Conservation (phyloP, 2,329 filamentous ascomycete genomes). For the Aspergillus oerlinghausenensis region DNA sequence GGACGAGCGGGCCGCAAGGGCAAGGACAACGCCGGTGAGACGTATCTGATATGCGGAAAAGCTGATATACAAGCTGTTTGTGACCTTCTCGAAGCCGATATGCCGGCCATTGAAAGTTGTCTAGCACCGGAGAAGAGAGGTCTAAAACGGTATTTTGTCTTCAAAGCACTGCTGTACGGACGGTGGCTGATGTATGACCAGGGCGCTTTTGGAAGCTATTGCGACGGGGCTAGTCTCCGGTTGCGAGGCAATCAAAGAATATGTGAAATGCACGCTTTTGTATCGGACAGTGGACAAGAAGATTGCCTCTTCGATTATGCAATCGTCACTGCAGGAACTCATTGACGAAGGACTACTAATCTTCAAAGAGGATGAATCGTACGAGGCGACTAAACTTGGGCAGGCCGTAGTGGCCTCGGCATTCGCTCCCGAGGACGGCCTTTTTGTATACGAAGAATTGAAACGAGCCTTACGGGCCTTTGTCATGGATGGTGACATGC, state of each 20-base stretch:
- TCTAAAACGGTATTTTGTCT: slow-evolving; percentile 54
- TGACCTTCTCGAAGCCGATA: slow-evolving; percentile 66
- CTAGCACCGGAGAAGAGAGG: slow-evolving; percentile 63
- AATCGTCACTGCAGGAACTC: slow-evolving; percentile 58
- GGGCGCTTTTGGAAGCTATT: slow-evolving; percentile 68
- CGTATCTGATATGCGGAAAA: slow-evolving; percentile 68
- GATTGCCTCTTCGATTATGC: slow-evolving; percentile 51
- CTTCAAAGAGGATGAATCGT: slow-evolving; percentile 48
- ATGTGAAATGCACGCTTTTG: slow-evolving; percentile 63
- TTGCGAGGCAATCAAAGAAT: slow-evolving; percentile 61
- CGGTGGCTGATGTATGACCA: slow-evolving; percentile 25
- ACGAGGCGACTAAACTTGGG: slow-evolving; percentile 61
- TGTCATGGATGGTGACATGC: slow-evolving; percentile 77
- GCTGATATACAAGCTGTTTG: slow-evolving; percentile 65
- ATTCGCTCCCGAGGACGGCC: slow-evolving; percentile 68
- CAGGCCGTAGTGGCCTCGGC: slow-evolving; percentile 68
- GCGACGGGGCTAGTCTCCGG: slow-evolving; percentile 64
- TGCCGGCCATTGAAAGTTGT: slow-evolving; percentile 66
- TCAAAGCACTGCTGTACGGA: not conserved
- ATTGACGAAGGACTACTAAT: slow-evolving; percentile 53
- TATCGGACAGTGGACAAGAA: slow-evolving; percentile 52
- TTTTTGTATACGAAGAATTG: slow-evolving; percentile 68
- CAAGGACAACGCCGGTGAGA: slow-evolving; percentile 72
- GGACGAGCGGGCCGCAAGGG: slow-evolving; percentile 73
- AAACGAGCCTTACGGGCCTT: slow-evolving; percentile 64